Evolutionary conservation across 306 rosid genomes (phyloP), one percentile per base, ranked within the genome.

Genomic region (Cicer chorassanicum): DNA sequence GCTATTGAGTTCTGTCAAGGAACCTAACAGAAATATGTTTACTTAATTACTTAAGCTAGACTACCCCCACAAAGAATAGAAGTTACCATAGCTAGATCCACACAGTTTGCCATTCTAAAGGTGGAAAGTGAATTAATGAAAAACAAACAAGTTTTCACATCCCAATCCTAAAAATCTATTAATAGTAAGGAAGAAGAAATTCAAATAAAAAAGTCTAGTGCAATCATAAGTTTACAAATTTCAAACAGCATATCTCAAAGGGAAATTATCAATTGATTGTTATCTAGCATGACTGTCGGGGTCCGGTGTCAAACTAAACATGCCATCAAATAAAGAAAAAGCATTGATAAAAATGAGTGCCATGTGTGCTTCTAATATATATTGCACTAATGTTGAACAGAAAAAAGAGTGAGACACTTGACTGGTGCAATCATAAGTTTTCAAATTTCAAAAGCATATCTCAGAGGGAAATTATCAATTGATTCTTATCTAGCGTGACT

Each of bases 61-160:
- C 10, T 12, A 38, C 12, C 41, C 9, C 48, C 29, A 1, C 7
- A 62, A 39, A 38, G 19, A 13, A 38, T 36, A 38, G 1, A 36
- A 61, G 2, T 61, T 61, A 2, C 11, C 8, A 15, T 64, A 44
- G 34, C 34, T 15, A 14, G 34, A n/a, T 40, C 69, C 49, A 0
- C 34, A 15, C n/a, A 15, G 0, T 64, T 14, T 64, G 36, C 5
- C 34, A 63, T 63, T 15, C 34, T 38, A 62, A 62, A 11, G 51
- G n/a, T 74, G 55, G 41, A 11, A 75, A 29, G 40, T 18, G 45
- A 53, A 64, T 50, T 19, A 39, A 50, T 7, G 19, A 69, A 9
- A 13, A 36, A 75, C 55, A 41, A 64, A 50, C 24, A 75, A 40
- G 18, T 75, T 41, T 41, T 60, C 43, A 34, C 18, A 55, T 62